Evolutionary conservation across 306 rosid species (phyloP).

Genomic region (Astragalus glycyphyllos): DNA sequence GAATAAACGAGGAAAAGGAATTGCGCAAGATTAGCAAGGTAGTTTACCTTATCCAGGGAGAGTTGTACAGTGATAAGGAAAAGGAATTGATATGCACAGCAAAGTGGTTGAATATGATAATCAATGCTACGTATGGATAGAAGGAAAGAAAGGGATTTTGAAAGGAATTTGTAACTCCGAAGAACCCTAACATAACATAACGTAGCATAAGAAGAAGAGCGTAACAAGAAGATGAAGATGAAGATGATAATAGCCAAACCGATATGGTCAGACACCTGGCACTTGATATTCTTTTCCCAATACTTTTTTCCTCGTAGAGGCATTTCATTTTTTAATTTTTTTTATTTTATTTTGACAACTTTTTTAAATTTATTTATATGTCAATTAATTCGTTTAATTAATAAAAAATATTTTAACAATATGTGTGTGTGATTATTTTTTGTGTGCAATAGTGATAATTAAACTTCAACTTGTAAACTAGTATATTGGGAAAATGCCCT

Average conservation of each 20-base stretch:
- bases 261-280: conserved; percentile 35
- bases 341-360: too few species aligned
- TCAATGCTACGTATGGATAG: not conserved
- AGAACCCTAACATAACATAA: conserved; percentile 39
- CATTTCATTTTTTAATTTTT: too few species aligned
- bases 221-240: not conserved
- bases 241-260: conserved; percentile 5
- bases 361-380: too few species aligned
- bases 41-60: not conserved
- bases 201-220: not conserved
- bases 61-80: not conserved
- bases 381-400: too few species aligned
- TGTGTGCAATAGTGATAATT: too few species aligned
- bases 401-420: too few species aligned
- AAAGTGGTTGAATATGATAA: not conserved
- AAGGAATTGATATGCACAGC: conserved; percentile 4
- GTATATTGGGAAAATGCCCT: too few species aligned
- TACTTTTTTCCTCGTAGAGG: not conserved
- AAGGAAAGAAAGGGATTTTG: conserved; percentile 15
- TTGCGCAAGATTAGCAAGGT: not conserved
- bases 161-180: not conserved
- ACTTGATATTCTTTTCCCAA: not conserved
- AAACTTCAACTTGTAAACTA: too few species aligned
- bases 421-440: too few species aligned
- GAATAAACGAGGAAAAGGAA: not conserved